Base-by-base conservation (phyloP, 805 yeast species). In the Danielozyma ontarioensis region DNA sequence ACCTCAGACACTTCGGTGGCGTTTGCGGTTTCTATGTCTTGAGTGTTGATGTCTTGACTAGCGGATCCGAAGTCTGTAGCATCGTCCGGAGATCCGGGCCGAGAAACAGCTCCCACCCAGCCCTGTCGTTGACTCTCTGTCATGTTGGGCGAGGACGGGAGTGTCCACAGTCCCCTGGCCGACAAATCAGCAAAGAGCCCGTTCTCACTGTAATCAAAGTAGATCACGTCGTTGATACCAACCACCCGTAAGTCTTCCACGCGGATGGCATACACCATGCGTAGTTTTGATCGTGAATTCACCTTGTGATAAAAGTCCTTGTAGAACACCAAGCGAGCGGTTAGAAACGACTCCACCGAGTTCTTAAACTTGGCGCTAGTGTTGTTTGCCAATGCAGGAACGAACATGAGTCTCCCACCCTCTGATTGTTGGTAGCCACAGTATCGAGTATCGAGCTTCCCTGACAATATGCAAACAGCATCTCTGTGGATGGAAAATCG, bases 231-330 rank as follows among this genome's bases (percentile, higher is more conserved):
- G 22, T 35, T 34, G 32, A 33, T 40, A 29, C 27, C 38, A 17
- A 26, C 16, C 17, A 21, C 28, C 17, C 27, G 35, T 42, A n/a
- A 34, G 25, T 42, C 32, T 3, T 33, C 27, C 13, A 50, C 44
- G 25, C 36, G 40, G 7, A 36, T 50, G 3, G 41, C 50, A 28
- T 28, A 41, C 4, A 50, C 46, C 32, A 44, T 29, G 23, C 42
- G 40, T 8, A 51, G 32, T 15, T 39, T 36, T 12, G 32, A 11
- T 26, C 37, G 31, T 28, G 28, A 31, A 15, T 36, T 27, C 7
- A 24, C 25, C 28, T 24, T 25, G 29, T 46, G 44, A 34, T 46
- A 54, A 68, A 68, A 64, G 40, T 64, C 70, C 23, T 48, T 49
- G 42, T 53, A 62, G 33, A 65, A 59, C 3, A 61, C 29, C 3